Evolutionary conservation across 2,329 filamentous ascomycete genomes (phyloP), one percentile per base, ranked within the genome.

Genomic region (Pseudohalonectria lignicola): DNA sequence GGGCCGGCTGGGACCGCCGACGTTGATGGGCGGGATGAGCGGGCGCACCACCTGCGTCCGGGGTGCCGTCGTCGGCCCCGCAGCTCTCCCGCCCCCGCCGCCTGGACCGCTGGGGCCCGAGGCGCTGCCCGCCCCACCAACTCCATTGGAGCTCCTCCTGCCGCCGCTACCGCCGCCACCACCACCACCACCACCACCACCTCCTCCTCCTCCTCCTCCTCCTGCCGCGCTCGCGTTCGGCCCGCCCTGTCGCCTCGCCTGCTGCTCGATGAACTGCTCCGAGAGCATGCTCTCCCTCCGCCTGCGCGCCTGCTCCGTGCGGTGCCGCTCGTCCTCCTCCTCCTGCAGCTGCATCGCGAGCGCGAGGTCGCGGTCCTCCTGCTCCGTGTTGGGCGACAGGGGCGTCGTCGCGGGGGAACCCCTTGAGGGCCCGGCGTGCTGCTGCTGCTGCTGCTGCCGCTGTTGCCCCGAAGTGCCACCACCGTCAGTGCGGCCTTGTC

Each of bases 261-360:
- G 74, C 45, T 77, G 76, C 47, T 82, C 75, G 40, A 87, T 82
- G 46, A 71, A 83, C 44, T 79, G 76, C 50, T 82, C 78, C 0
- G 79, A 83, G 1, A 85, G 64, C 41, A 76, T 64, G 39, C 76
- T 77, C 54, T 87, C 79, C n/a, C 76, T 67, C 10, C 69, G 66
- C 7, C 79, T 69, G 1, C 79, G 72, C 9, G 73, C 75, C 35
- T 77, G 71, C 36, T 76, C 70, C 6, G 53, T 48, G n/a, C 74
- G 72, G 45, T 87, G 76, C 12, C 78, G 73, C 50, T 86, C 79
- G 45, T 95, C 86, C 56, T 96, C 90, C 54, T 94, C 87, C 51
- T 96, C 92, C 55, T 96, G 90, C 1, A 95, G 71, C 53, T 96
- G 92, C 6, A 98, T 67, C 0, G 90, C 88, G 3, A 96, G 69